A percentile compares a stretch with the other conserved stretches of the same genome.
phyloP scores from a whole-genome alignment of 192 early-diverging fungal species.

The Entomortierella beljakovae region DNA sequence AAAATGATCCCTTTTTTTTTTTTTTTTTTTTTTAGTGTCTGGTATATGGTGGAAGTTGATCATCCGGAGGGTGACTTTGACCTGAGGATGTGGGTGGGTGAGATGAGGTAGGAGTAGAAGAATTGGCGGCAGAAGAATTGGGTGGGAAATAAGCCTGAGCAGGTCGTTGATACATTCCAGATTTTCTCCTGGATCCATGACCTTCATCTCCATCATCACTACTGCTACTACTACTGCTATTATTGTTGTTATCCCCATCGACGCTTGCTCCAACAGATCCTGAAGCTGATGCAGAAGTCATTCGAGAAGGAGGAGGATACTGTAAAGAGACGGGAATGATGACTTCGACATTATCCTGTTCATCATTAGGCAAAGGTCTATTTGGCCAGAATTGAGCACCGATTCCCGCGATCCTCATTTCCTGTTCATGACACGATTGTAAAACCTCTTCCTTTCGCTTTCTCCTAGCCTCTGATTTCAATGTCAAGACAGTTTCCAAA shows the following conservation, averaged over 20 bases:
- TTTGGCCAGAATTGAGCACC: neutral
- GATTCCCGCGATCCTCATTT: neutral
- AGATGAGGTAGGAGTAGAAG: neutral
- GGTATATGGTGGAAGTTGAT: constrained; percentile 6
- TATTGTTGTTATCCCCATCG: neutral
- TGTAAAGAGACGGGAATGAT: neutral
- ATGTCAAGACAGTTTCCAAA: neutral
- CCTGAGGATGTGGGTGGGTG: neutral
- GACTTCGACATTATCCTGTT: constrained; percentile 14
- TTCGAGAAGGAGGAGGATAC: neutral
- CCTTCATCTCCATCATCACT: no score
- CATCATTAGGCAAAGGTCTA: neutral
- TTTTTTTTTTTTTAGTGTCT: neutral
- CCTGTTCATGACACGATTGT: neutral
- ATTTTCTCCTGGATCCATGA: no score
- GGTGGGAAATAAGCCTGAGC: constrained; percentile 3
- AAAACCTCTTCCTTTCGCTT: neutral
- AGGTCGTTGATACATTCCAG: neutral
- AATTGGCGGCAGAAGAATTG: neutral
- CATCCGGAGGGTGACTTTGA: neutral
- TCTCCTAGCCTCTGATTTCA: neutral
- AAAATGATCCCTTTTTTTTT: no score
- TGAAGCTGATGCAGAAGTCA: no score
- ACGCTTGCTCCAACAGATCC: neutral
- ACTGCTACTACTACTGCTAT: no score